phyloP scores from a whole-genome alignment of 208 protist genomes.

The Wallacemonas sp. region DNA sequence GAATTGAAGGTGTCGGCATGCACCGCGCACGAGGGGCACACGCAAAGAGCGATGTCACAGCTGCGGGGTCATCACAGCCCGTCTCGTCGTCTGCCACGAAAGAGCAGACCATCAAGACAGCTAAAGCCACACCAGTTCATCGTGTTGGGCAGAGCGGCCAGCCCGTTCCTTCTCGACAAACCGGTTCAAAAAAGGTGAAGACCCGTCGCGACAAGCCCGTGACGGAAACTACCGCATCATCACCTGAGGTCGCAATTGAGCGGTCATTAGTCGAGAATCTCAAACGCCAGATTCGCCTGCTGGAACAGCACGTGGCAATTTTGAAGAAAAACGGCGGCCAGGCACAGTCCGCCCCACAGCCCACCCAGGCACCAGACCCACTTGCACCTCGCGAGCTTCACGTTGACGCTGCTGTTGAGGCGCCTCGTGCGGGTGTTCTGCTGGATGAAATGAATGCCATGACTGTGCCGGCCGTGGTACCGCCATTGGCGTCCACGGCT shows the following conservation, averaged over 20 bases:
- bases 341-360: no score
- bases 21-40: not conserved
- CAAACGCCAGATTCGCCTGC: conserved; percentile 59
- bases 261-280: conserved; percentile 61
- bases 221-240: not conserved
- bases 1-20: conserved; percentile 1
- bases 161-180: no score
- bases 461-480: not conserved
- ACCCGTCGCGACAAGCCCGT: not conserved
- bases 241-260: conserved; percentile 26
- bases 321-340: conserved; percentile 25
- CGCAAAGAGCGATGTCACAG: not conserved
- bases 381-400: not conserved
- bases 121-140: no score
- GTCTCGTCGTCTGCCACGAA: no score
- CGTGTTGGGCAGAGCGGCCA: no score
- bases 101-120: no score
- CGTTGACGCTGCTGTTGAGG: not conserved
- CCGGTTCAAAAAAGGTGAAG: not conserved
- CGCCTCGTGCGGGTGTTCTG: no score
- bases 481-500: not conserved
- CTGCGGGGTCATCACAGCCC: no score
- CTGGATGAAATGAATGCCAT: not conserved
- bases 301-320: conserved; percentile 54
- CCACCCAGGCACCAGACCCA: no score